Evolutionary conservation across 1,139 yeast species (phyloP).

Genomic region (Candida albicans): DNA sequence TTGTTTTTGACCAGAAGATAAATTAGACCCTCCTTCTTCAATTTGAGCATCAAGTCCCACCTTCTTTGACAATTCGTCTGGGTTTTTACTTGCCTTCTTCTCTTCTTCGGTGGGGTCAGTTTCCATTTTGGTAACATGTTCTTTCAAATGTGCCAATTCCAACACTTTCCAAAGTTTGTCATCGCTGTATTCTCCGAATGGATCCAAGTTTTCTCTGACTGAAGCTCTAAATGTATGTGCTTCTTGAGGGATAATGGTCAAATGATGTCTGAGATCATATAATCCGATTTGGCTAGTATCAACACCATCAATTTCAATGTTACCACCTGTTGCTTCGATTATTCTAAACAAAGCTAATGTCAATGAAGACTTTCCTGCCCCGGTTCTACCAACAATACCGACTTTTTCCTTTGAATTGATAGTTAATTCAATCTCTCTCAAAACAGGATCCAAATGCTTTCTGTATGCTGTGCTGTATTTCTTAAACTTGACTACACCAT

Average conservation of each 20-base stretch:
- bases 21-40: conserved; percentile 70
- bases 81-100: conserved; percentile 20
- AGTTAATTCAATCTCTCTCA: conserved; percentile 25
- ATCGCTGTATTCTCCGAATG: conserved; percentile 50
- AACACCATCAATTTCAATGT: conserved; percentile 47
- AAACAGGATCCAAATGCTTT: conserved; percentile 33
- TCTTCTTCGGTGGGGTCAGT: conserved; percentile 25
- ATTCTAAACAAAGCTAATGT: conserved; percentile 36
- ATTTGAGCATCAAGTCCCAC: conserved; percentile 44
- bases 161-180: conserved; percentile 56
- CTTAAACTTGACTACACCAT: conserved; percentile 29
- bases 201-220: conserved; percentile 61
- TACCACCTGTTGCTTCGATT: conserved; percentile 31
- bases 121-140: conserved; percentile 37
- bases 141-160: conserved; percentile 53
- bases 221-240: conserved; percentile 70
- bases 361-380: conserved; percentile 38
- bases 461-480: conserved; percentile 33
- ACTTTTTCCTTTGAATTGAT: conserved; percentile 32
- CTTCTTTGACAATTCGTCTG: conserved; percentile 26
- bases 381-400: conserved; percentile 40
- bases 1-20: conserved; percentile 80
- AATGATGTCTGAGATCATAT: conserved; percentile 51
- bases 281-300: conserved; percentile 50
- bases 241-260: conserved; percentile 71